Evolutionary conservation across 1,139 yeast genomes (phyloP), one percentile per base, ranked within the genome.

Genomic region (Waltiozyma sp.): DNA sequence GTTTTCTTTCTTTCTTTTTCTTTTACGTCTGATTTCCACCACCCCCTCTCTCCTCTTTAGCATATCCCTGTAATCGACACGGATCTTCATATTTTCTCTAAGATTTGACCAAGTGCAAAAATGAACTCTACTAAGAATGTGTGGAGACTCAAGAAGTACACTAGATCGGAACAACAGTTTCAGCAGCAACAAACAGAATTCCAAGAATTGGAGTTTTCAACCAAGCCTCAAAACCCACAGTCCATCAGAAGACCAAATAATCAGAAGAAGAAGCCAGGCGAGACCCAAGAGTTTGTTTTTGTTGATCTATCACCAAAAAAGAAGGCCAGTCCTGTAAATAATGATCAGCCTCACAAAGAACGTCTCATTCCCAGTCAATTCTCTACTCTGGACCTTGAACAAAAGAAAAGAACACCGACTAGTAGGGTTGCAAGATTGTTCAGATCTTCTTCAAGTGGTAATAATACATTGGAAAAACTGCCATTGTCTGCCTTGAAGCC

Each of bases 221-320:
- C 65, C 19, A 70, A 64, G 51, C 37, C 37, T 35, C 19, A 35
- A 35, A 35, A 35, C 23, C 19, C 23, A 13, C 70, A 72, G 50
- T 68, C 73, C 15, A 72, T 68, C 43, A 69, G 69, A 54, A 66
- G 77, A 57, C 77, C 78, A 23, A 70, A 68, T 60, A 66, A 65
- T 53, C 37, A 35, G 23, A 35, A 19, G 37, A 35, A 35, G 23
- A 69, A 63, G 53, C 76, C 76, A 7, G 77, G 77, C 9, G 75
- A 73, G 43, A 68, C 68, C 54, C 55, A 54, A 31, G 75, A 72
- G 53, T 73, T 72, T 50, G 77, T 73, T 18, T 73, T 73, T 54
- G 77, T 73, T 38, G 77, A 73, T 53, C 63, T 73, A 48, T 70
- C 76, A 18, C 79, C 79, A 19, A 68, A 68, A 38, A 72, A 72